These are phyloP conservation scores for Lasiodiplodia gonubiensis DNA, from an alignment of 2,329 filamentous ascomycete species.

Conservation along the genomic window DNA sequence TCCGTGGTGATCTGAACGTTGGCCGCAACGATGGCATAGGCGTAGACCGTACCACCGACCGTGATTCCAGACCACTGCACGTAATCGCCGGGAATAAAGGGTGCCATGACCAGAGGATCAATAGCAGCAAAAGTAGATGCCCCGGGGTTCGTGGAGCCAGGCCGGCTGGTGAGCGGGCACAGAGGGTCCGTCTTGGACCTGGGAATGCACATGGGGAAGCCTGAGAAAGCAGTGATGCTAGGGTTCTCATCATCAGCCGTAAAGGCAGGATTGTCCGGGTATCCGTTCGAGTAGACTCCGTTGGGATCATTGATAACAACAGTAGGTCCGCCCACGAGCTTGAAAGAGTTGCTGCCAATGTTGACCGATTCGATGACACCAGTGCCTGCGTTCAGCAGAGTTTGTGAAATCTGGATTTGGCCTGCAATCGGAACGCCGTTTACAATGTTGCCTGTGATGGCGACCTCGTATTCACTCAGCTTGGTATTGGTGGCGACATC, in stretches of 20 bases:
- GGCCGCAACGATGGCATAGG: constrained; percentile 45
- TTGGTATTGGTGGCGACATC: constrained; percentile 36
- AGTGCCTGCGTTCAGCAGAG: constrained; percentile 43
- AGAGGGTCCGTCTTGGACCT: constrained; percentile 45
- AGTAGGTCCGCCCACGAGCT: constrained; percentile 46
- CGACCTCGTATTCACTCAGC: constrained; percentile 27
- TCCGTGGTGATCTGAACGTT: constrained; percentile 50
- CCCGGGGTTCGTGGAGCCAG: constrained; percentile 35
- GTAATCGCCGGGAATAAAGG: constrained; percentile 49
- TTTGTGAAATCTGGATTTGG: constrained; percentile 46
- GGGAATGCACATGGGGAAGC: constrained; percentile 61
- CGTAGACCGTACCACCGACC: constrained; percentile 43
- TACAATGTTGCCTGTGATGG: constrained; percentile 49
- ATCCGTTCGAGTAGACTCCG: constrained; percentile 51
- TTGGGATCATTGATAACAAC: constrained; percentile 55
- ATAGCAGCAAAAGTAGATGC: constrained; percentile 34
- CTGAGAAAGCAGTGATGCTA: constrained; percentile 55
- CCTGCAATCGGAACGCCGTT: constrained; percentile 46
- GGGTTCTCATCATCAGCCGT: constrained; percentile 58
- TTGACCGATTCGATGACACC: constrained; percentile 47
- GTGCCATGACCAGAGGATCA: constrained; percentile 49
- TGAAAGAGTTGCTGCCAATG: constrained; percentile 38
- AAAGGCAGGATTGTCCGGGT: constrained; percentile 49
- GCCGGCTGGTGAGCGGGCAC: constrained; percentile 47
- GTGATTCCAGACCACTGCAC: constrained; percentile 49